These are phyloP conservation scores for Buddleja alternifolia DNA, from an alignment of 257 asterid species.

Conservation along the genomic window DNA sequence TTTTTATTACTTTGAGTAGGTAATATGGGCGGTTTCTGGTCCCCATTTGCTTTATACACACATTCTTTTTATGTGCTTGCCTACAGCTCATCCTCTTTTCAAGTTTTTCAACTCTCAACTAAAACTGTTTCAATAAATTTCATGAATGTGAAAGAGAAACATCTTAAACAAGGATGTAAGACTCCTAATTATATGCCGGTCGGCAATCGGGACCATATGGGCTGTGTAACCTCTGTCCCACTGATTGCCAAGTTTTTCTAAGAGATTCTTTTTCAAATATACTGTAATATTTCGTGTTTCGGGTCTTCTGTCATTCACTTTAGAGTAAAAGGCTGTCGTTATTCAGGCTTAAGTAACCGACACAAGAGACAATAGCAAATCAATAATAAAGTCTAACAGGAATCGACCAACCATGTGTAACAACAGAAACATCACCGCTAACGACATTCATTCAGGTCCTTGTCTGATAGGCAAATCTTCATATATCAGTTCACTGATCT, in stretches of 20 bases:
- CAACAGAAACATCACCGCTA: not conserved
- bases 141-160: not conserved
- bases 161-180: no score
- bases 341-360: conserved; percentile 7
- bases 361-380: not conserved
- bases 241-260: not conserved
- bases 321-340: not conserved
- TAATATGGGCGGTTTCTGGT: conserved; percentile 32
- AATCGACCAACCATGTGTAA: conserved; percentile 2
- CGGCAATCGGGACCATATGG: not conserved
- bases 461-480: not conserved
- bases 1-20: conserved; percentile 24
- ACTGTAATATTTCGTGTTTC: not conserved
- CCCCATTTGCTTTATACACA: conserved; percentile 33
- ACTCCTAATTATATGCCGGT: not conserved
- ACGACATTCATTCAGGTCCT: not conserved
- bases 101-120: conserved; percentile 31
- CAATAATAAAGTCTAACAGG: not conserved
- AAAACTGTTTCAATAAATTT: not conserved
- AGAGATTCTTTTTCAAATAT: not conserved
- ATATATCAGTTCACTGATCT: no score
- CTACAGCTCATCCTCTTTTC: conserved; percentile 19
- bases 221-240: not conserved
- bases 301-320: not conserved
- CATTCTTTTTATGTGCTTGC: conserved; percentile 15